Base-by-base conservation (phyloP, 2,329 filamentous ascomycete genomes). In the Penicillium rolfsii region DNA sequence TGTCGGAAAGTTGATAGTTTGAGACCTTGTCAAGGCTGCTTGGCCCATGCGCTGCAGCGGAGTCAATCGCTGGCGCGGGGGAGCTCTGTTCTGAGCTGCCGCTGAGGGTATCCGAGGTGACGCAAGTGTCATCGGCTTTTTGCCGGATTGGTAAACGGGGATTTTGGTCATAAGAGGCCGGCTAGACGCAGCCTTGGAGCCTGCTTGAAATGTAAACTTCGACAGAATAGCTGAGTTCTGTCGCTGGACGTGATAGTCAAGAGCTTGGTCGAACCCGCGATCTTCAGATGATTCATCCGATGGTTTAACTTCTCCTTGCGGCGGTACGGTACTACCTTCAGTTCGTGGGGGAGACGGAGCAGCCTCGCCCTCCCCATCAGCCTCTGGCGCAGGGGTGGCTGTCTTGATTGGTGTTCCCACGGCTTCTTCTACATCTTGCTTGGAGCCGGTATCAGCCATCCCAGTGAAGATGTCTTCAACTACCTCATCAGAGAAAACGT, bases 401-500 rank as follows among this genome's bases (percentile, higher is more conserved):
- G 5, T 57, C 11, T 49, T 49, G 8, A 40, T 12, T 24, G 22
- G 52, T n/a, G 49, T 52, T 14, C 55, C 62, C 14, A 24, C n/a
- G 19, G 50, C 22, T 16, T 64, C 60, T 28, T 54, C 30, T 3
- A 45, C 24, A 26, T 64, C 61, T 22, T 56, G 40, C 11, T 58
- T 40, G 0, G 56, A 48, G 24, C 56, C 48, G 24, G 72, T 66
- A 64, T 83, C 77, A 8, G 78, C 74, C 41, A 84, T 70, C 55
- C 74, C 76, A 4, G 79, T 71, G 75, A 84, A 81, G 7, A 80
- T 80, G 33, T 82, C 80, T 61, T 84, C 81, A 28, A 82, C 75
- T 4, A 80, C 76, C 63, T 84, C 82, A 66, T 85, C 83, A 1
- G 83, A 85, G 67, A 81, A 85, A 4, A 85, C 79, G 26, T 77